Percentiles rank a stretch among this genome's conserved stretches.
Evolutionary conservation across 495 filamentous ascomycete genomes (phyloP).

Genomic region (Friedmanniomyces endolithicus): DNA sequence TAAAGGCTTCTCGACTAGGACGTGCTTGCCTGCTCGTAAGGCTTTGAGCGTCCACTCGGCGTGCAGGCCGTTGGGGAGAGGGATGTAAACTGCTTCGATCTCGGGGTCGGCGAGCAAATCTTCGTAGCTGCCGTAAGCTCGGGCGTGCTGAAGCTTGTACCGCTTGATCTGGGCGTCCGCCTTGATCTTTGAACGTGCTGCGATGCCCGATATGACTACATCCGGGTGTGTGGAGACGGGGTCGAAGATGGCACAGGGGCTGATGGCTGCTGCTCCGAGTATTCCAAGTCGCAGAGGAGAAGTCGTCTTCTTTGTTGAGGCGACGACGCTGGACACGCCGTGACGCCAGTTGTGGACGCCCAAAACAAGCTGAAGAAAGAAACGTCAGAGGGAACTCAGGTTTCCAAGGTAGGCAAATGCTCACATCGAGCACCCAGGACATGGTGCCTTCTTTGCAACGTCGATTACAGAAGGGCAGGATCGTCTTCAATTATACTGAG

Average conservation of each 20-base stretch:
- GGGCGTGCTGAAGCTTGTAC: slow-evolving; percentile 37
- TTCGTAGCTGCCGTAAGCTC: slow-evolving; percentile 38
- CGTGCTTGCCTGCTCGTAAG: slow-evolving; percentile 45
- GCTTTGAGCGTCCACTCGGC: slow-evolving; percentile 43
- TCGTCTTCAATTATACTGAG: too few relatives aligned
- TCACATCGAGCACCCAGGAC: too few relatives aligned
- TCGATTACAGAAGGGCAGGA: too few relatives aligned
- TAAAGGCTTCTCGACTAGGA: slow-evolving; percentile 47
- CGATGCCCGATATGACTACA: slow-evolving; percentile 45
- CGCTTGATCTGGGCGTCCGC: slow-evolving; percentile 46
- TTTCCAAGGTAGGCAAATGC: too few relatives aligned
- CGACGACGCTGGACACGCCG: not conserved
- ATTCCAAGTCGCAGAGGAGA: slow-evolving; percentile 1
- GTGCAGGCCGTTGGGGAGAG: slow-evolving; percentile 41
- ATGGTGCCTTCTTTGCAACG: too few relatives aligned
- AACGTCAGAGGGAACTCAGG: too few relatives aligned
- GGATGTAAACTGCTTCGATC: slow-evolving; percentile 42
- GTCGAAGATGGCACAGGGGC: slow-evolving; percentile 41
- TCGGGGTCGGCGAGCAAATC: slow-evolving; percentile 39
- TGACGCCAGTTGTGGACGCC: slow-evolving; percentile 7
- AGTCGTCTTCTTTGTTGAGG: not conserved
- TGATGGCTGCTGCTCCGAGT: slow-evolving; percentile 23
- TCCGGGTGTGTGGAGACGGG: slow-evolving; percentile 48
- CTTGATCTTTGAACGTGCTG: slow-evolving; percentile 42
- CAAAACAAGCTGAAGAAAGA: not conserved